A percentile compares a stretch with the other conserved stretches of the same genome.
These are phyloP conservation scores for Colletotrichum higginsianum DNA, from an alignment of 2,329 filamentous ascomycete genomes.

Conservation along the genomic window DNA sequence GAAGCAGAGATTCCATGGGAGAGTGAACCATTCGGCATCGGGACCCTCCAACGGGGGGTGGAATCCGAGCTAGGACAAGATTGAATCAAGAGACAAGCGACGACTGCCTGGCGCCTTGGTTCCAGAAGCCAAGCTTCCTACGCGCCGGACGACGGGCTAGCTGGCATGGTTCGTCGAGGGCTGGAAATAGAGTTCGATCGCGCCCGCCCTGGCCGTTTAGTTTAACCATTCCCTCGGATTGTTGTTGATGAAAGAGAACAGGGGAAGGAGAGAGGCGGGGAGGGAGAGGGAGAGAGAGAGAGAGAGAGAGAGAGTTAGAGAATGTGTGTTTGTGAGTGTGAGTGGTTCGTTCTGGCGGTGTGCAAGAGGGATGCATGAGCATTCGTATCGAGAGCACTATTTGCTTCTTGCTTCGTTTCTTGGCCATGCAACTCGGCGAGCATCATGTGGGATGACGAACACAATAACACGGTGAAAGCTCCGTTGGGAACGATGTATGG, in stretches of 20 bases:
- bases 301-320: not conserved
- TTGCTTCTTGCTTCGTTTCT: not conserved
- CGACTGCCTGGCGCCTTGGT: not conserved
- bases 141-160: not conserved
- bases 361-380: too few relatives aligned
- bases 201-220: constrained; percentile 31
- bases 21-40: constrained; percentile 18
- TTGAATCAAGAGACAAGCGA: not conserved
- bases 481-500: not conserved
- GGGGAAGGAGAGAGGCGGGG: not conserved
- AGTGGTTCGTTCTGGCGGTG: too few relatives aligned
- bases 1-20: constrained; percentile 33
- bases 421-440: not conserved
- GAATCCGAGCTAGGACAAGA: not conserved
- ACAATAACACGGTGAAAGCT: too few relatives aligned
- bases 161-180: constrained; percentile 14
- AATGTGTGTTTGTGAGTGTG: too few relatives aligned
- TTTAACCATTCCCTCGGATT: constrained; percentile 40
- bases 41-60: not conserved
- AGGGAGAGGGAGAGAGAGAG: not conserved
- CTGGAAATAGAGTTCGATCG: constrained; percentile 18
- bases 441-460: not conserved
- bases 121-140: not conserved
- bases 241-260: not conserved
- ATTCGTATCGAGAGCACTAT: too few relatives aligned